These are phyloP conservation scores for Populus nigra DNA, from an alignment of 345 rosid genomes.

Conservation along the genomic window DNA sequence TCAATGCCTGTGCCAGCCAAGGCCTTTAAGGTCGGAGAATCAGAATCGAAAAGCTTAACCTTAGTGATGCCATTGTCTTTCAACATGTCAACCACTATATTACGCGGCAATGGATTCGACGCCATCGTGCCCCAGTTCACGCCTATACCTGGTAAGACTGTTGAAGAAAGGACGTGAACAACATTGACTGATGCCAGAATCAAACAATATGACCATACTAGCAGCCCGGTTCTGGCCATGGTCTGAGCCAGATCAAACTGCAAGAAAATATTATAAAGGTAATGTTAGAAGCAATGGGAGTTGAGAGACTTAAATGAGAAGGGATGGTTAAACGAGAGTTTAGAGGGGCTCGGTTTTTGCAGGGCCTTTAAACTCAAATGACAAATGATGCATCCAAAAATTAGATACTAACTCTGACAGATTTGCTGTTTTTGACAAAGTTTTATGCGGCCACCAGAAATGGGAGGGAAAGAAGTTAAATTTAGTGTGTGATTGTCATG, in stretches of 20 bases:
- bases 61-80: conserved; percentile 63
- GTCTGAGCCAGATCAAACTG: conserved; percentile 9
- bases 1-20: conserved; percentile 57
- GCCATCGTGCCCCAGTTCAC: conserved; percentile 79
- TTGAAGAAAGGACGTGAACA: conserved; percentile 10
- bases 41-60: conserved; percentile 80
- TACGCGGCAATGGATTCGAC: conserved; percentile 58
- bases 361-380: too few species aligned
- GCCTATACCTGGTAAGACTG: conserved; percentile 41
- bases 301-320: not conserved
- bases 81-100: conserved; percentile 56
- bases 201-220: conserved; percentile 4
- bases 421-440: too few species aligned
- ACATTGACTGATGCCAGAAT: conserved; percentile 26
- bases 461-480: too few species aligned
- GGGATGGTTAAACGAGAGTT: too few species aligned
- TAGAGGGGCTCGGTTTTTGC: too few species aligned
- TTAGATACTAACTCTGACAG: too few species aligned
- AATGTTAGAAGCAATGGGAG: not conserved
- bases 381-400: too few species aligned
- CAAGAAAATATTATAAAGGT: not conserved
- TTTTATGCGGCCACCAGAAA: too few species aligned
- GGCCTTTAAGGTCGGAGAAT: conserved; percentile 49
- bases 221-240: conserved; percentile 9
- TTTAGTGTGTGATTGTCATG: too few species aligned